These are phyloP conservation scores for Groenewaldozyma tartarivorans DNA, from an alignment of 805 yeast species.

Conservation along the genomic window DNA sequence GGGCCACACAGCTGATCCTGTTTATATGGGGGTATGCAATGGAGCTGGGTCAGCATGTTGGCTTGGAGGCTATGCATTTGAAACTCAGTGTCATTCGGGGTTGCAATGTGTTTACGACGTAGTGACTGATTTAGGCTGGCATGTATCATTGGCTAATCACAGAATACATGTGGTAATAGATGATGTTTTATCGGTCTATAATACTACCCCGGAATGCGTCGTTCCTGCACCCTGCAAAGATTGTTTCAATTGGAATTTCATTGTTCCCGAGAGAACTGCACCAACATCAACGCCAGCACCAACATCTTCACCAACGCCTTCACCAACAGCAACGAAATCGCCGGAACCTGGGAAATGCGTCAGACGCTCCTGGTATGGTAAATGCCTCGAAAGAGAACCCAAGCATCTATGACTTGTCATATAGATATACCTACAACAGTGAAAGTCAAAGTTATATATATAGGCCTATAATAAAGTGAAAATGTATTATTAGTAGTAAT, in stretches of 20 bases:
- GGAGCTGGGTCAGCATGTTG: conserved; percentile 88
- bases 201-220: conserved; percentile 65
- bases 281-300: conserved; percentile 17
- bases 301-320: conserved; percentile 7
- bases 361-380: conserved; percentile 59
- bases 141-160: conserved; percentile 77
- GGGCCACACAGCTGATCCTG: conserved; percentile 96
- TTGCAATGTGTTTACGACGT: conserved; percentile 80
- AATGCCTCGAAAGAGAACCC: conserved; percentile 44
- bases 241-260: conserved; percentile 81
- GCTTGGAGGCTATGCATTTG: conserved; percentile 94
- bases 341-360: conserved; percentile 33
- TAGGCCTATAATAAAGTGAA: too few species aligned
- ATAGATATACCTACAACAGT: too few species aligned
- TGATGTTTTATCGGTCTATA: conserved; percentile 60
- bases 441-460: too few species aligned
- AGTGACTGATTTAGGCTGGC: conserved; percentile 85
- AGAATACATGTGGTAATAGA: conserved; percentile 86
- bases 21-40: conserved; percentile 91
- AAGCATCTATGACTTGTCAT: too few species aligned
- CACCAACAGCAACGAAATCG: conserved; percentile 4
- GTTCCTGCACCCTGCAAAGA: conserved; percentile 80
- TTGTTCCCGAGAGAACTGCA: conserved; percentile 19
- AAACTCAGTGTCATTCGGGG: conserved; percentile 90
- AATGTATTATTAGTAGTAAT: too few species aligned